Conservation (phyloP, 306 rosid species). For the Castanea sativa region DNA sequence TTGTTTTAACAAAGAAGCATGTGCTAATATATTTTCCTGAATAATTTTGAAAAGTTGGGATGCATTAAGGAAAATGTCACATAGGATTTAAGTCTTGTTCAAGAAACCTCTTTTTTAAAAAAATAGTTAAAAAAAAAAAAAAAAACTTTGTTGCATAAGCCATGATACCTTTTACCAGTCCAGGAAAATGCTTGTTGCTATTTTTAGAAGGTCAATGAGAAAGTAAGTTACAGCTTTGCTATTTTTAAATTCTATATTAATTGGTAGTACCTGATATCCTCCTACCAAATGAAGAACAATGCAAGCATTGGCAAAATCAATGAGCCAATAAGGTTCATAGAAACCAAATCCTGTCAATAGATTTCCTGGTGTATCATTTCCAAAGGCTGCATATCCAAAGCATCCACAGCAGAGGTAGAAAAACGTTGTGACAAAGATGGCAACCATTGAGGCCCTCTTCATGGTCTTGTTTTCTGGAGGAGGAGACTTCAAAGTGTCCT, state of each 20-base stretch:
- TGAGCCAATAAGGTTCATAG: conserved; percentile 81
- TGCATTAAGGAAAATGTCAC: too few relatives aligned
- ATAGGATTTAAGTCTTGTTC: too few relatives aligned
- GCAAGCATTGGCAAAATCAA: conserved; percentile 87
- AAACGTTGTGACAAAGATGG: conserved; percentile 59
- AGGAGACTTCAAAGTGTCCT: conserved; percentile 84
- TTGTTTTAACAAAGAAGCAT: too few relatives aligned
- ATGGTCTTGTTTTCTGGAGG: conserved; percentile 80
- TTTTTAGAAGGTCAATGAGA: too few relatives aligned
- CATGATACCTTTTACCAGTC: too few relatives aligned
- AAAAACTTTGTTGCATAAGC: too few relatives aligned
- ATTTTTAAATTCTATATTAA: not conserved
- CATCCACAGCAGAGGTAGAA: conserved; percentile 86
- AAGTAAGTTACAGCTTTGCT: too few relatives aligned
- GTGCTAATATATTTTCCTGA: too few relatives aligned
- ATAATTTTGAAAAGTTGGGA: too few relatives aligned
- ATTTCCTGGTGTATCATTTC: conserved; percentile 75
- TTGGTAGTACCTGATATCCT: conserved; percentile 78
- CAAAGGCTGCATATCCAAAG: conserved; percentile 93
- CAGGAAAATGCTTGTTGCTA: too few relatives aligned
- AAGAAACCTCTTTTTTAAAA: not conserved
- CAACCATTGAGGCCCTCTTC: conserved; percentile 67
- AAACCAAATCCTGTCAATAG: conserved; percentile 82
- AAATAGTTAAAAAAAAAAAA: not conserved
- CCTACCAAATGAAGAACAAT: conserved; percentile 76